Evolutionary conservation across 805 yeast species (phyloP).

Genomic region (Spathaspora boniae): DNA sequence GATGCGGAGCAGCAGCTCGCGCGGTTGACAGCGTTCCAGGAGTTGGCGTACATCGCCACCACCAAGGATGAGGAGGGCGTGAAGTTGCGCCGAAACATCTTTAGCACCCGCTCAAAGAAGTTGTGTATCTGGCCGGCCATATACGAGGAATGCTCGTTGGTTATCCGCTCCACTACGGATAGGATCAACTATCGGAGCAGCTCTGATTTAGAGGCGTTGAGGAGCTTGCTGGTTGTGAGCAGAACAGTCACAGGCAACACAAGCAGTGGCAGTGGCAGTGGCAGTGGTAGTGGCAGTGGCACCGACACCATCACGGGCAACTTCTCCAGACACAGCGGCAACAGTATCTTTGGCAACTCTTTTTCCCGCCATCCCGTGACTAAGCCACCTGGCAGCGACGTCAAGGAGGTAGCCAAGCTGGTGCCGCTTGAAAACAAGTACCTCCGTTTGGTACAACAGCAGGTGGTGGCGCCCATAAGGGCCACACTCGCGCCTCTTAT

Average conservation of each 20-base stretch:
- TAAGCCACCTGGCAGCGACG: no score
- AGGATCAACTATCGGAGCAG: constrained; percentile 33
- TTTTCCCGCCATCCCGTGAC: constrained; percentile 1
- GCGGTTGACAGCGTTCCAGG: constrained; percentile 71
- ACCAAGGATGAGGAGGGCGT: constrained; percentile 37
- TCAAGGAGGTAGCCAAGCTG: no score
- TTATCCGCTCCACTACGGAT: constrained; percentile 48
- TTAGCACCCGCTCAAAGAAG: constrained; percentile 44
- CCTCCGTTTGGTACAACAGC: no score
- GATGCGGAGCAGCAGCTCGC: constrained; percentile 26
- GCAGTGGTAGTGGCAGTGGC: neutral
- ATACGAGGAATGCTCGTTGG: constrained; percentile 55
- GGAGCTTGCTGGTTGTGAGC: constrained; percentile 17
- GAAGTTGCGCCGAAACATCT: constrained; percentile 51
- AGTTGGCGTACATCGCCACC: constrained; percentile 61
- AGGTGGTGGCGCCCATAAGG: neutral
- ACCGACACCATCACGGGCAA: no score
- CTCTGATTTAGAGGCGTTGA: constrained; percentile 28
- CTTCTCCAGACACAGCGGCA: constrained; percentile 9
- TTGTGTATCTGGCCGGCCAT: constrained; percentile 56
- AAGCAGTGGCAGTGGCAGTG: constrained; percentile 17
- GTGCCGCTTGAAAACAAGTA: no score
- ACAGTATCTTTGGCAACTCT: constrained; percentile 39
- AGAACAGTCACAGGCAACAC: no score
- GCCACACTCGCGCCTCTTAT: no score